Evolutionary conservation across 306 rosid genomes (phyloP).

Genomic region (Adenanthera pavonina): DNA sequence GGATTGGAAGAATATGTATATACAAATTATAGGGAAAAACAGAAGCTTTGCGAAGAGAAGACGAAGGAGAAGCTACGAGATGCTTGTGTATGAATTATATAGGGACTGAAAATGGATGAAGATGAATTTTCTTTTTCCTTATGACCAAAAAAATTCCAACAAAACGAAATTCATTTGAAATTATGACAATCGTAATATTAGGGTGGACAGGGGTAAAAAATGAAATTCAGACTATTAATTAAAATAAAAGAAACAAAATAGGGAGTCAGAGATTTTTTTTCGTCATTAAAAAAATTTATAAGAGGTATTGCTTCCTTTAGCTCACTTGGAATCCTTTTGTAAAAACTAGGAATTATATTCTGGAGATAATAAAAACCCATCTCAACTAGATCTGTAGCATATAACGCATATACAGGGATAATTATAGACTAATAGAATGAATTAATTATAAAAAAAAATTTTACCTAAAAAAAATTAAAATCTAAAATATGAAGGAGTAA

Average conservation of each 20-base stretch:
- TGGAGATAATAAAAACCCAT: no score
- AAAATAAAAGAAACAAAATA: neutral
- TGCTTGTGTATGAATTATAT: constrained; percentile 69
- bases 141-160: neutral
- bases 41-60: constrained; percentile 56
- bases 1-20: constrained; percentile 52
- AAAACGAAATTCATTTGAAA: constrained; percentile 22
- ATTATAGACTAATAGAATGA: no score
- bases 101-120: constrained; percentile 60
- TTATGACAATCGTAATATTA: neutral
- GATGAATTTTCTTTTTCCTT: constrained; percentile 35
- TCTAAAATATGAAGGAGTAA: no score
- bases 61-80: constrained; percentile 60
- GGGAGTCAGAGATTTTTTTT: neutral
- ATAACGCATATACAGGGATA: no score
- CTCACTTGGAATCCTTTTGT: constrained; percentile 30
- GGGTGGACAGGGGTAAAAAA: neutral
- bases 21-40: constrained; percentile 38
- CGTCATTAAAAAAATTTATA: neutral
- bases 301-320: neutral
- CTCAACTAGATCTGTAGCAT: no score
- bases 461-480: no score
- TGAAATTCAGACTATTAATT: neutral
- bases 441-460: no score
- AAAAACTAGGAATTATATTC: no score